phyloP scores from a whole-genome alignment of 176 grass and related monocot species.

The Cymbopogon citratus region DNA sequence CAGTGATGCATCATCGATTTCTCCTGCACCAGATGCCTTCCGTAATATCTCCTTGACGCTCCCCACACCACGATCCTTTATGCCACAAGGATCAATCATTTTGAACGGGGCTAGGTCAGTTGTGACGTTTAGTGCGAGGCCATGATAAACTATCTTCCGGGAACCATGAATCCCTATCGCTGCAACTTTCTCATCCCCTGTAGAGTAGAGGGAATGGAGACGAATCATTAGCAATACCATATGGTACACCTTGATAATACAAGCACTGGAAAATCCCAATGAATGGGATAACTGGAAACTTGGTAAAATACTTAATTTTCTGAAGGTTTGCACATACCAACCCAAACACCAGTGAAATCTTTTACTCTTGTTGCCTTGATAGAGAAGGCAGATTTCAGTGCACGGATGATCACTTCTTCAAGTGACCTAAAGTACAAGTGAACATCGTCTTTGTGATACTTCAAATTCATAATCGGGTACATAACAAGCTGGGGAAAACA shows the following conservation, averaged over 20 bases:
- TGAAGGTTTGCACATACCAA: constrained; percentile 48
- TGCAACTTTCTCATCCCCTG: constrained; percentile 71
- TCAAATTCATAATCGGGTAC: constrained; percentile 85
- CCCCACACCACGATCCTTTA: constrained; percentile 31
- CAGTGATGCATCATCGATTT: constrained; percentile 18
- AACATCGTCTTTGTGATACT: constrained; percentile 65
- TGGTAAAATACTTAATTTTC: not conserved
- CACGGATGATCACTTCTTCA: constrained; percentile 71
- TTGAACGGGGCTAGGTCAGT: constrained; percentile 52
- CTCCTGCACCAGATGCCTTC: not conserved
- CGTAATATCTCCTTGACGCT: constrained; percentile 56
- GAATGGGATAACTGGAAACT: not conserved
- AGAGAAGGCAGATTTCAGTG: constrained; percentile 62
- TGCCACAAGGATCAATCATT: constrained; percentile 47
- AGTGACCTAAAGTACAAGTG: constrained; percentile 85
- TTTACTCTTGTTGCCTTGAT: constrained; percentile 55
- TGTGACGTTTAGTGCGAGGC: constrained; percentile 69
- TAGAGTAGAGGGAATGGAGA: constrained; percentile 8
- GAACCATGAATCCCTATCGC: constrained; percentile 66
- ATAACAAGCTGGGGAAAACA: constrained; percentile 63
- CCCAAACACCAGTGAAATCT: constrained; percentile 77
- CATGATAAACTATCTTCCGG: constrained; percentile 62
- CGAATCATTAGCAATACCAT: not conserved
- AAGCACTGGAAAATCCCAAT: not conserved
- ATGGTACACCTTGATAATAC: not conserved